These are phyloP conservation scores for Silene uniflora DNA, from an alignment of 148 eudicot species.

Conservation along the genomic window DNA sequence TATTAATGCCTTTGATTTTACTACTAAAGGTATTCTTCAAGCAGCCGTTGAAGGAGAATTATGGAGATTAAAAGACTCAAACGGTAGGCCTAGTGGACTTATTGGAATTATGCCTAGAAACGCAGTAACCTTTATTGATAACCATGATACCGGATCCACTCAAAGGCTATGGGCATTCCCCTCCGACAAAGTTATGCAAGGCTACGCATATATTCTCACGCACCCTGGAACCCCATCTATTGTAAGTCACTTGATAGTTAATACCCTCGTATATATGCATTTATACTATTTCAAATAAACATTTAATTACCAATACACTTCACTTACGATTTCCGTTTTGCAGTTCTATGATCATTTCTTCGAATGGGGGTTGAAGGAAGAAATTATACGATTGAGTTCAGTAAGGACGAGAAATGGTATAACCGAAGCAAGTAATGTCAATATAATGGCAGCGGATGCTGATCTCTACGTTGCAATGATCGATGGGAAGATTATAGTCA, in stretches of 20 bases:
- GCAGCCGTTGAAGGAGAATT: constrained; percentile 53
- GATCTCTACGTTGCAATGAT: constrained; percentile 21
- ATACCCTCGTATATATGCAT: not conserved
- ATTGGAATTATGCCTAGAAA: constrained; percentile 46
- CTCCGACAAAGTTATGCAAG: constrained; percentile 21
- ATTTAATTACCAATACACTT: no score
- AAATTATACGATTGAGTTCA: constrained; percentile 3
- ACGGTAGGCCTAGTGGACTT: constrained; percentile 41
- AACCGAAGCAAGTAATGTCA: constrained; percentile 20
- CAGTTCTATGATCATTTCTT: constrained; percentile 26
- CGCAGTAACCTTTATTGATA: constrained; percentile 18
- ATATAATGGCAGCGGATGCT: constrained; percentile 16
- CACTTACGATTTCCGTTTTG: not conserved
- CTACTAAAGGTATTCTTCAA: constrained; percentile 55
- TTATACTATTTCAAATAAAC: no score
- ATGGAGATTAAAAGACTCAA: constrained; percentile 54
- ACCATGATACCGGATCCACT: constrained; percentile 23
- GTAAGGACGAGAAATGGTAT: constrained; percentile 15
- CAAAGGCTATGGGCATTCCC: constrained; percentile 22
- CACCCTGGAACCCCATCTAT: constrained; percentile 21
- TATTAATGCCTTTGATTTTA: constrained; percentile 50
- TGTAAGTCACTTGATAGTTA: constrained; percentile 5
- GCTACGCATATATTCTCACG: constrained; percentile 22
- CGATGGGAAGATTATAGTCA: constrained; percentile 21
- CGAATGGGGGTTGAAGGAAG: constrained; percentile 26